Percentiles rank a stretch among this genome's conserved stretches.
Evolutionary conservation across 1,139 yeast species (phyloP).

Genomic region (Geotrichum klebahnii): DNA sequence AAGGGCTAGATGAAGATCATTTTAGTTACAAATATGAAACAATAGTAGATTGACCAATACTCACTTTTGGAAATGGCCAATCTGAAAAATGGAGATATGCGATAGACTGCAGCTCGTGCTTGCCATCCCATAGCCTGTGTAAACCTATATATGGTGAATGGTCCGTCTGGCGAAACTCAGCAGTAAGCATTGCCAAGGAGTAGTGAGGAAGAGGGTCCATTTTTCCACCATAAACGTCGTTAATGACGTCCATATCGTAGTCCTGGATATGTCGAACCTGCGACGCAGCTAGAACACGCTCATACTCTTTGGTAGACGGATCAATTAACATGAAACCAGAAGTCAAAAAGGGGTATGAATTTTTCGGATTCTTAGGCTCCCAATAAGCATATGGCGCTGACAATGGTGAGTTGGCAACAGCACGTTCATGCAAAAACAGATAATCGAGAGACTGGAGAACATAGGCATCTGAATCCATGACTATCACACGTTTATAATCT

Average conservation of each 20-base stretch:
- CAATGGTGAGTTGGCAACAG: slow-evolving; percentile 40
- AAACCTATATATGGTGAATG: slow-evolving; percentile 22
- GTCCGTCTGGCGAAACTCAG: slow-evolving; percentile 42
- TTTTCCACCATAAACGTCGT: slow-evolving; percentile 38
- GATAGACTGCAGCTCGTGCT: not conserved
- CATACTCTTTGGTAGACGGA: slow-evolving; percentile 8
- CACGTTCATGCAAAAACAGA: slow-evolving; percentile 40
- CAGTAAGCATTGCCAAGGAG: slow-evolving; percentile 48
- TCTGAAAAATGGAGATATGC: slow-evolving; percentile 24
- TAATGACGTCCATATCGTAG: slow-evolving; percentile 52
- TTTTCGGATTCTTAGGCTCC: slow-evolving; percentile 13
- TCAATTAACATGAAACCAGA: slow-evolving; percentile 16
- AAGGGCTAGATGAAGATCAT: slow-evolving; percentile 14
- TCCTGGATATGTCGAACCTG: slow-evolving; percentile 11
- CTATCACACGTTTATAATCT: slow-evolving; percentile 48
- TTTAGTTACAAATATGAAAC: not conserved
- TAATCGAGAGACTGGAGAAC: slow-evolving; percentile 43
- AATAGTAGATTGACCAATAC: not conserved
- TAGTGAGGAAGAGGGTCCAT: slow-evolving; percentile 46
- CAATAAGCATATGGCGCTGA: slow-evolving; percentile 41
- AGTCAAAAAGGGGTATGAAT: slow-evolving; percentile 8
- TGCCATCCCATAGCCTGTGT: slow-evolving; percentile 6
- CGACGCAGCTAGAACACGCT: slow-evolving; percentile 14
- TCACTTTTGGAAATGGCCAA: slow-evolving; percentile 25
- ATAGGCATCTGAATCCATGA: slow-evolving; percentile 44